Percentiles rank a stretch among this genome's conserved stretches.
Evolutionary conservation across 2,329 filamentous ascomycete species (phyloP).

Genomic region (Graphilbum sp.): DNA sequence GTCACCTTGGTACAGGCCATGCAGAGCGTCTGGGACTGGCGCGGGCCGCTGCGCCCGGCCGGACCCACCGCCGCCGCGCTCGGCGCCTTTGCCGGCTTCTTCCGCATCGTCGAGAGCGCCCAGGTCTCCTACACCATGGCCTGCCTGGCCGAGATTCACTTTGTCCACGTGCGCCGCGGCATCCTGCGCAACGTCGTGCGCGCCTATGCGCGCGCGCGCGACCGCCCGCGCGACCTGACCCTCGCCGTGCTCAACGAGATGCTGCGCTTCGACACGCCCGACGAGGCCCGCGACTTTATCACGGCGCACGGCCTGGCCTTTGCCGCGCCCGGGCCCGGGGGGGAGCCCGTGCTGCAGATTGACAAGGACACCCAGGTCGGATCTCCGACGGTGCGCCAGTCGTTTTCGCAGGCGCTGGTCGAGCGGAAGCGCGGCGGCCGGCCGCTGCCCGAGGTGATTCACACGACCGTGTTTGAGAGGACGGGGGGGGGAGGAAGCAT

Average conservation of each 20-base stretch:
- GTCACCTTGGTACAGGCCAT: slow-evolving; percentile 42
- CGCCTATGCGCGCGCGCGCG: slow-evolving; percentile 38
- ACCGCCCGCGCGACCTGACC: slow-evolving; percentile 43
- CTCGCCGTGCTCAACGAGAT: slow-evolving; percentile 36
- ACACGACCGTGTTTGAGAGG: slow-evolving; percentile 34
- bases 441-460: slow-evolving; percentile 37
- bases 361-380: slow-evolving; percentile 26
- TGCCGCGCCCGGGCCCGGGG: slow-evolving; percentile 17
- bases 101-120: slow-evolving; percentile 39
- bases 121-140: slow-evolving; percentile 52
- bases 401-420: slow-evolving; percentile 38
- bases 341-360: slow-evolving; percentile 24
- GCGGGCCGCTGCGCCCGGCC: slow-evolving; percentile 37
- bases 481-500: neutral
- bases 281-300: slow-evolving; percentile 50
- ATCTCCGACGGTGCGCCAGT: slow-evolving; percentile 34
- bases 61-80: slow-evolving; percentile 31
- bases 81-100: slow-evolving; percentile 36
- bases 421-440: slow-evolving; percentile 40
- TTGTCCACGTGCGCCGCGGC: slow-evolving; percentile 41
- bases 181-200: slow-evolving; percentile 38
- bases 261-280: slow-evolving; percentile 50
- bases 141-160: slow-evolving; percentile 52
- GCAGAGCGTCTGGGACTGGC: slow-evolving; percentile 39
- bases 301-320: slow-evolving; percentile 40